phyloP scores from a whole-genome alignment of 805 yeast genomes.

The Starmerella stellata region DNA sequence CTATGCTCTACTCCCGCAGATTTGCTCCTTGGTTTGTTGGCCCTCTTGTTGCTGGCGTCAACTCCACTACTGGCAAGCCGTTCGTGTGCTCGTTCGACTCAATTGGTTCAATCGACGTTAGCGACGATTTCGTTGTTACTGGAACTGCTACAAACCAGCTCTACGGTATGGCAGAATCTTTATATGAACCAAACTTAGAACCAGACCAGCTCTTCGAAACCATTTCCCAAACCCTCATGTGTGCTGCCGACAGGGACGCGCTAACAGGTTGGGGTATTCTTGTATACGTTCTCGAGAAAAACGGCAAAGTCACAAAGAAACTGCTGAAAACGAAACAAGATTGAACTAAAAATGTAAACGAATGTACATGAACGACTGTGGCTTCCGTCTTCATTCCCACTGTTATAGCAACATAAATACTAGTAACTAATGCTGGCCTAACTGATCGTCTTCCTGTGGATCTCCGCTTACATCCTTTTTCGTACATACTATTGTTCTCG shows the following conservation, averaged over 20 bases:
- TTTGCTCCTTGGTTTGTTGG: slow-evolving; percentile 91
- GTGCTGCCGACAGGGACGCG: slow-evolving; percentile 94
- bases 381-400: too few relatives aligned
- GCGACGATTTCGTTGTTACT: slow-evolving; percentile 82
- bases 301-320: slow-evolving; percentile 73
- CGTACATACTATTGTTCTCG: too few relatives aligned
- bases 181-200: slow-evolving; percentile 83
- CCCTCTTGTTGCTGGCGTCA: slow-evolving; percentile 89
- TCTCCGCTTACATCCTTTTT: too few relatives aligned
- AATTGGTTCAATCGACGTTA: slow-evolving; percentile 90
- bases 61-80: slow-evolving; percentile 66
- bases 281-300: slow-evolving; percentile 49
- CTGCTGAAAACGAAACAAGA: slow-evolving; percentile 91
- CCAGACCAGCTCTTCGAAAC: slow-evolving; percentile 95
- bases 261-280: slow-evolving; percentile 97
- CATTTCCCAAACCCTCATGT: slow-evolving; percentile 77
- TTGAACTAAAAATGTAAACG: too few relatives aligned
- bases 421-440: too few relatives aligned
- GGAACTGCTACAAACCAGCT: slow-evolving; percentile 96
- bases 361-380: too few relatives aligned
- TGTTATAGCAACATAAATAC: too few relatives aligned
- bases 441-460: too few relatives aligned
- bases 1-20: slow-evolving; percentile 76
- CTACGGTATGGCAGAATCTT: slow-evolving; percentile 95
- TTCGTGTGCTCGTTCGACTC: slow-evolving; percentile 89